Base-by-base conservation (phyloP, 768 basidiomycete genomes). In the Lentinula sp. region DNA sequence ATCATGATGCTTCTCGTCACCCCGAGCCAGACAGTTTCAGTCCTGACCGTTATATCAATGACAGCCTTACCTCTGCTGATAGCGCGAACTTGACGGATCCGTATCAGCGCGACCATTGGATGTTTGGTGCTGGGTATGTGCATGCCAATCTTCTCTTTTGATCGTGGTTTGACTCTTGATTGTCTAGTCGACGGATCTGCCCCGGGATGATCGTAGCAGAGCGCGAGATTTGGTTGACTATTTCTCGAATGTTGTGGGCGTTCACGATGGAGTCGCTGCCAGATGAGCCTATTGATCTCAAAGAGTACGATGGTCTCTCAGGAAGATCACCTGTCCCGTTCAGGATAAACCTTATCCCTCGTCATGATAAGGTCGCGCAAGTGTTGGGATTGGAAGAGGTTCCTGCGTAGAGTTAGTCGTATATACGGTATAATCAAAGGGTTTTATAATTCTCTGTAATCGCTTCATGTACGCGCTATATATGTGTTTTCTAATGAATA, bases 141-240 rank as follows among this genome's bases (percentile, higher is more conserved):
- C 21, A 7, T 9, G 3, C 28, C 28, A 28, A 23, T n/a, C 31
- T 13, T 4, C 9, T 48, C 8, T 5, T 34, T 34, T 53, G 15
- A 10, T 55, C 32, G n/a, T 21, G 11, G 13, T 9, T 39, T 13
- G 37, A 8, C 13, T 13, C 13, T 39, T 39, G 13, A 28, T 15
- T 13, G 5, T 35, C 9, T 31, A 70, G 71, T 2, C 68, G 72
- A 2, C 65, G 72, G 2, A 70, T 74, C 58, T 75, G 75, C 52
- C 73, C 73, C 1, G 75, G 73, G 2, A 66, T 74, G n/a, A 59
- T 63, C n/a, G 67, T 74, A 34, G 75, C 75, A 6, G 75, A 76
- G 51, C 65, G 69, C 4, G 71, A 74, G 63, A 60, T 76, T 13
- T 75, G 68, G 65, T 69, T 76, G 11, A 71, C 72, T 2, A 69